phyloP scores from a whole-genome alignment of 352 stramenopile genomes.

The Pythium folliculosum region DNA sequence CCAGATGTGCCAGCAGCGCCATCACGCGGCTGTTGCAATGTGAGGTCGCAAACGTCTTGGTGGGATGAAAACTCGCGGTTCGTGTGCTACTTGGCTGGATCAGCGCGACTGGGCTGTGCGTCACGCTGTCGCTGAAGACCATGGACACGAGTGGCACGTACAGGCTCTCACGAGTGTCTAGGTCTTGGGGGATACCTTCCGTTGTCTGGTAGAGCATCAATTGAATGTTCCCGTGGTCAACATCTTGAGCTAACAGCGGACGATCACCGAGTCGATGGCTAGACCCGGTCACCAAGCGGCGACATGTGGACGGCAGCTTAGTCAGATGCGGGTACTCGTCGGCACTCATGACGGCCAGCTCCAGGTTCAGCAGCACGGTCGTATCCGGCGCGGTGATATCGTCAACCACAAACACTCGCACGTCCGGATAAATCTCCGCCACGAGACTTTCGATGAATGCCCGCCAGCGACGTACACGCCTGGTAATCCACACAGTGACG shows the following conservation, averaged over 20 bases:
- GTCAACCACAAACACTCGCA: background rate
- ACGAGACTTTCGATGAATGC: background rate
- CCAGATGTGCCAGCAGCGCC: background rate
- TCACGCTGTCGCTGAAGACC: background rate
- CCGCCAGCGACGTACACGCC: background rate
- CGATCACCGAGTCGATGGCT: too few relatives aligned
- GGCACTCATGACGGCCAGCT: background rate
- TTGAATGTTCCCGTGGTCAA: background rate
- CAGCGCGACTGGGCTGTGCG: background rate
- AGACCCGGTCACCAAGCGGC: background rate
- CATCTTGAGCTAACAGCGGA: background rate
- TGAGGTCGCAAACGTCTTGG: background rate
- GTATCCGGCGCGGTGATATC: background rate
- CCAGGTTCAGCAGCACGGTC: background rate
- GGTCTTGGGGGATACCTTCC: too few relatives aligned
- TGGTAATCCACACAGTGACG: background rate
- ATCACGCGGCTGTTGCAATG: background rate
- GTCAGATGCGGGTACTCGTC: background rate
- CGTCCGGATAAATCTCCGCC: background rate
- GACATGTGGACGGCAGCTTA: background rate
- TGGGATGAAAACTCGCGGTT: background rate
- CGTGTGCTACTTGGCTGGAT: background rate
- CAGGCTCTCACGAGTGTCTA: background rate
- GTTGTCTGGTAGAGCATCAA: background rate
- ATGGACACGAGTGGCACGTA: constrained; percentile 6